These are phyloP conservation scores for Leishmania mexicana DNA, from an alignment of 208 protist species.

Conservation along the genomic window DNA sequence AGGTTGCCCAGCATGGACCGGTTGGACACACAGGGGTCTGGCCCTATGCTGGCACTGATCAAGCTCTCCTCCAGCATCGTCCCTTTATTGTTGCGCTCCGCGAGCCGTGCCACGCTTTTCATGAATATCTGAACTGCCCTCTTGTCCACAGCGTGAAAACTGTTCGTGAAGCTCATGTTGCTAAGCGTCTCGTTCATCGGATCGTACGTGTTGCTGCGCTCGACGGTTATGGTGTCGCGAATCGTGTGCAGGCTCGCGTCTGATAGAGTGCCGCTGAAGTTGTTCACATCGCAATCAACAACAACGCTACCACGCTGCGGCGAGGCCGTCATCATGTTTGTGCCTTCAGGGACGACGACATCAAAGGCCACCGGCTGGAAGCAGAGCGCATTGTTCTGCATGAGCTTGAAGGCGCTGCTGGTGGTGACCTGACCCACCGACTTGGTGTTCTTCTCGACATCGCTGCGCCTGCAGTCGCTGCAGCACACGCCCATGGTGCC, in stretches of 20 bases:
- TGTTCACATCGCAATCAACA: constrained; percentile 1
- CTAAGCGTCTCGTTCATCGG: constrained; percentile 26
- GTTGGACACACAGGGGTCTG: background rate
- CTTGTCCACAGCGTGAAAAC: constrained; percentile 58
- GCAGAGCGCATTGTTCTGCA: background rate
- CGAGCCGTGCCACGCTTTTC: constrained; percentile 43
- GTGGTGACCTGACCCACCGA: background rate
- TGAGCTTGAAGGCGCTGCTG: constrained; percentile 7
- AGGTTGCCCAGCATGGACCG: background rate
- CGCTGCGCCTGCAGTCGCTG: background rate
- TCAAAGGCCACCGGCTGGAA: constrained; percentile 57
- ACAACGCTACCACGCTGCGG: background rate
- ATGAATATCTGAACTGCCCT: constrained; percentile 56
- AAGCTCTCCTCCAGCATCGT: constrained; percentile 60
- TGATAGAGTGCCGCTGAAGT: constrained; percentile 36
- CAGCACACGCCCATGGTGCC: constrained; percentile 12
- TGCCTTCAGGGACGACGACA: constrained; percentile 40
- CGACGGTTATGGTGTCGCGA: constrained; percentile 41
- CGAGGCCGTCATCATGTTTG: background rate
- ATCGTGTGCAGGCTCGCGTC: constrained; percentile 63
- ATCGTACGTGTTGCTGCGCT: constrained; percentile 15
- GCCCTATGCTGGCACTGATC: constrained; percentile 1
- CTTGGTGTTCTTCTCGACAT: background rate
- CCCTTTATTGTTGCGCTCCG: constrained; percentile 27
- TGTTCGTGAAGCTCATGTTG: constrained; percentile 81